These are phyloP conservation scores for Pichia eremophila DNA, from an alignment of 805 yeast genomes.

Conservation along the genomic window DNA sequence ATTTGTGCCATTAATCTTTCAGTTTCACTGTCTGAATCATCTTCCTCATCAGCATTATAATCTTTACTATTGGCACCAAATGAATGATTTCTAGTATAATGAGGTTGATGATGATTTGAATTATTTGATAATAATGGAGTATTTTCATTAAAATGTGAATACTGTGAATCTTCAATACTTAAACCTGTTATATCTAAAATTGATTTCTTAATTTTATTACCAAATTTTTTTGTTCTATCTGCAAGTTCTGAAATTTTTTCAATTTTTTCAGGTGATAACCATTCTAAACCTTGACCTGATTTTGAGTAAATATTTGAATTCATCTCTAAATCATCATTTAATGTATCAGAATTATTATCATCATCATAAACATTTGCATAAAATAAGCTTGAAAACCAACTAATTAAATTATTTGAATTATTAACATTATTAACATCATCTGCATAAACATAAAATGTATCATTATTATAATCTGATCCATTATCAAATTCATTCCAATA, in stretches of 20 bases:
- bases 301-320: slow-evolving; percentile 3
- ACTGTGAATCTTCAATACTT: background rate
- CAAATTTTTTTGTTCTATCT: slow-evolving; percentile 1
- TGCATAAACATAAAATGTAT: slow-evolving; percentile 31
- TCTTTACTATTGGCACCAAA: slow-evolving; percentile 3
- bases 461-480: slow-evolving; percentile 39
- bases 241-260: slow-evolving; percentile 5
- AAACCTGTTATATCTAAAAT: background rate
- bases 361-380: slow-evolving; percentile 29
- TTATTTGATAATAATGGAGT: background rate
- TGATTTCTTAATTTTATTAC: background rate
- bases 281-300: slow-evolving; percentile 6
- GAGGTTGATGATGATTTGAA: background rate
- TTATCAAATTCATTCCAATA: slow-evolving; percentile 67
- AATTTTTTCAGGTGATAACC: slow-evolving; percentile 7
- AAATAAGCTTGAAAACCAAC: slow-evolving; percentile 5
- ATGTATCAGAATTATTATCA: slow-evolving; percentile 28
- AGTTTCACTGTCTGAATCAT: slow-evolving; percentile 5
- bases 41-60: slow-evolving; percentile 5
- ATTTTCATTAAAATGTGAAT: background rate
- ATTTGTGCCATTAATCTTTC: background rate
- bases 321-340: slow-evolving; percentile 22
- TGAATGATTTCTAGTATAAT: slow-evolving; percentile 5
- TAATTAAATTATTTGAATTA: background rate
- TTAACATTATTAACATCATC: slow-evolving; percentile 13